Evolutionary conservation across 129 eudicot species (phyloP).

Genomic region (Arctium lappa): DNA sequence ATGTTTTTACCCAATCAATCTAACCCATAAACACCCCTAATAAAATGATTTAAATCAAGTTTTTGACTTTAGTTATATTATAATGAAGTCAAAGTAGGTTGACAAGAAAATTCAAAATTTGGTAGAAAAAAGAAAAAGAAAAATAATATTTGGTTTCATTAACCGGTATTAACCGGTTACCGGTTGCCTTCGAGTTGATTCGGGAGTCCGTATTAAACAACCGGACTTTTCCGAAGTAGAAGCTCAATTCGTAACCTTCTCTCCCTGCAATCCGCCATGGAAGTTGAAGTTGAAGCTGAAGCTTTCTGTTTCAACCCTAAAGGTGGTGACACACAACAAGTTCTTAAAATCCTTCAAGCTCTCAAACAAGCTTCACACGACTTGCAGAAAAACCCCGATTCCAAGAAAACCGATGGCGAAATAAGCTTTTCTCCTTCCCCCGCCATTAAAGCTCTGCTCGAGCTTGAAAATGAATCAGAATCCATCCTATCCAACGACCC

Average conservation of each 20-base stretch:
- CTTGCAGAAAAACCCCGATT: slow-evolving; percentile 36
- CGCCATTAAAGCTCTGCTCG: slow-evolving; percentile 70
- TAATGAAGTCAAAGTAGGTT: background rate
- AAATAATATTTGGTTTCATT: background rate
- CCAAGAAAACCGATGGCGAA: slow-evolving; percentile 18
- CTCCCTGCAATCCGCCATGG: slow-evolving; percentile 37
- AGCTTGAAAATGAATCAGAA: slow-evolving; percentile 52
- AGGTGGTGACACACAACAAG: slow-evolving; percentile 30
- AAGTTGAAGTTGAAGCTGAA: slow-evolving; percentile 6
- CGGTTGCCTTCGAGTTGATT: background rate
- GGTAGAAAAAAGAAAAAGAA: background rate
- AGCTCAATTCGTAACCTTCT: slow-evolving; percentile 1
- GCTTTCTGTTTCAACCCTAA: slow-evolving; percentile 17
- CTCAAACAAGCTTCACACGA: slow-evolving; percentile 61
- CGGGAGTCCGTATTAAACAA: background rate
- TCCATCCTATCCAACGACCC: slow-evolving; percentile 62
- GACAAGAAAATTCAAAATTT: background rate
- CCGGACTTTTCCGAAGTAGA: background rate
- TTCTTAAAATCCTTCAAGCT: slow-evolving; percentile 46
- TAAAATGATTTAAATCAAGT: too few relatives aligned
- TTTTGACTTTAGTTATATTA: too few relatives aligned
- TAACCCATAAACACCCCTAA: too few relatives aligned
- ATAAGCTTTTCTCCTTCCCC: slow-evolving; percentile 23
- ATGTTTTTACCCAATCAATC: too few relatives aligned
- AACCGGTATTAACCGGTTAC: background rate